Evolutionary conservation across 805 yeast genomes (phyloP).

Genomic region (Hemisphaericaspora nanyangensis): DNA sequence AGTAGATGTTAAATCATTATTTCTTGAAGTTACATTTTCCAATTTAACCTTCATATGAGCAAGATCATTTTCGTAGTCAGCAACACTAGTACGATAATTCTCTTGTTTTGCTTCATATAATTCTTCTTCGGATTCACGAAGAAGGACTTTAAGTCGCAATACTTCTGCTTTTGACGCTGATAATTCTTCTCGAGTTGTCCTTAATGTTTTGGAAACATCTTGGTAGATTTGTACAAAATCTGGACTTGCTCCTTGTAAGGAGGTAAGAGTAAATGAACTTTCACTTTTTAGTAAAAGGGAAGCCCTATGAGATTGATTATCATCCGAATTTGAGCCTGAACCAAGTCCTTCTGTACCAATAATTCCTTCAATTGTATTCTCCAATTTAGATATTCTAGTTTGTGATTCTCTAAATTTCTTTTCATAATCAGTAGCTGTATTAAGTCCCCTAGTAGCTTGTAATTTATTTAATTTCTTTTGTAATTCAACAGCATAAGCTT

Average conservation of each 20-base stretch:
- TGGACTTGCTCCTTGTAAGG: constrained; percentile 26
- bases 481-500: constrained; percentile 42
- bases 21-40: constrained; percentile 54
- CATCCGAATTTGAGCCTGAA: constrained; percentile 5
- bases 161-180: constrained; percentile 39
- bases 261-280: constrained; percentile 24
- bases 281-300: constrained; percentile 17
- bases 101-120: constrained; percentile 40
- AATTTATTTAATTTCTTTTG: constrained; percentile 40
- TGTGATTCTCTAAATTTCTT: constrained; percentile 34
- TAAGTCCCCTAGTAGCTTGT: constrained; percentile 38
- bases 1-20: constrained; percentile 49
- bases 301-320: constrained; percentile 11
- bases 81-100: constrained; percentile 33
- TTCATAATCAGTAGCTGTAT: constrained; percentile 32
- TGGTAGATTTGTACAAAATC: constrained; percentile 49
- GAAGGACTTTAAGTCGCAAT: constrained; percentile 35
- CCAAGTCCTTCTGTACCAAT: constrained; percentile 13
- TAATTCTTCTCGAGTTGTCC: constrained; percentile 42
- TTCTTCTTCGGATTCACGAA: constrained; percentile 43
- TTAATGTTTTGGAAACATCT: constrained; percentile 45
- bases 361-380: constrained; percentile 23
- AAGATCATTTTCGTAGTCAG: constrained; percentile 33
- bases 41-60: constrained; percentile 54
- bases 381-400: constrained; percentile 28